Evolutionary conservation across 2,329 filamentous ascomycete species (phyloP).

Genomic region (Fusarium denticulatum): DNA sequence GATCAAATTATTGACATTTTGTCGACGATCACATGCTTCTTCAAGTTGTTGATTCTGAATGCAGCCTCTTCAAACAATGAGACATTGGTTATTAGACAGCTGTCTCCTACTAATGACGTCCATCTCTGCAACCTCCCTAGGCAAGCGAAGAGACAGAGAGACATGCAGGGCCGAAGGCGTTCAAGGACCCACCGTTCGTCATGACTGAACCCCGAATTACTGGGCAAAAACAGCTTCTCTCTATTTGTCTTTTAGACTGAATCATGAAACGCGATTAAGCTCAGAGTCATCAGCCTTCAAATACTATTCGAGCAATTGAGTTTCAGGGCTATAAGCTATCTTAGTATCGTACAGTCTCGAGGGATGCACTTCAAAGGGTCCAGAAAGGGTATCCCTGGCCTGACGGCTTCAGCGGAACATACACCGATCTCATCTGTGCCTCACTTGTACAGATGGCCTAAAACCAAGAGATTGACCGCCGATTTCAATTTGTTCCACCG

Average conservation of each 20-base stretch:
- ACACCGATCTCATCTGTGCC: neutral
- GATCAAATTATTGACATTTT: neutral
- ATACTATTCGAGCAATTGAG: neutral
- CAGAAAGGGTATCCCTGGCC: neutral
- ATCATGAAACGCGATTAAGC: neutral
- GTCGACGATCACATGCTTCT: neutral
- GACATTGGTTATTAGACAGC: neutral
- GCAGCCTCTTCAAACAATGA: neutral
- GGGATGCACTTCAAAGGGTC: neutral
- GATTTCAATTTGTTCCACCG: neutral
- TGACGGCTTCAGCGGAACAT: neutral
- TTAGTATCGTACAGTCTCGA: neutral
- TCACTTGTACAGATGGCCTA: neutral
- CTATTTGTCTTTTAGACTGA: neutral
- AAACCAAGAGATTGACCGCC: constrained; percentile 8
- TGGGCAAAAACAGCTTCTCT: neutral
- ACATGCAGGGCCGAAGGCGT: neutral
- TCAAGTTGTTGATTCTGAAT: neutral
- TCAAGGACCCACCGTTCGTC: neutral
- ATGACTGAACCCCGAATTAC: neutral
- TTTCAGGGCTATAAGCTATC: too few relatives aligned
- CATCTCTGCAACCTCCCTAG: neutral
- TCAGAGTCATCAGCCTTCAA: neutral
- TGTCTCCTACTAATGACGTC: neutral
- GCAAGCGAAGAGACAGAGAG: neutral